phyloP scores from a whole-genome alignment of 1,284 basidiomycete genomes.

The Malassezia sympodialis region DNA sequence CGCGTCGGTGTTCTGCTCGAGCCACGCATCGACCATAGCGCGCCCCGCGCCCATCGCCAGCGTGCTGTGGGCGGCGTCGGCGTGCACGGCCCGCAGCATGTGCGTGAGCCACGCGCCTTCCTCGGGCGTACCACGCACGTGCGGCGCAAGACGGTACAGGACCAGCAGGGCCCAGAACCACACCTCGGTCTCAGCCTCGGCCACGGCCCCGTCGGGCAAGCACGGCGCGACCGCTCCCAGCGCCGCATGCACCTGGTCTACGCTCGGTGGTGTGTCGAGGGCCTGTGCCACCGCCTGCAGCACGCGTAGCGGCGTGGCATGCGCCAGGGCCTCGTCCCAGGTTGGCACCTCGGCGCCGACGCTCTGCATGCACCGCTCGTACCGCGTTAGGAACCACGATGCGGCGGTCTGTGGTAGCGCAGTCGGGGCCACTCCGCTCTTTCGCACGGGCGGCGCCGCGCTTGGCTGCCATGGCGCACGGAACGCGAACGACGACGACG shows the following conservation, averaged over 20 bases:
- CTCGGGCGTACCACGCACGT: neutral
- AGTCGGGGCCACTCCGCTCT: neutral
- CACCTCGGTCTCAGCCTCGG: no score
- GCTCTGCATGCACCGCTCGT: neutral
- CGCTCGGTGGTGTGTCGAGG: neutral
- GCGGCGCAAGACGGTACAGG: neutral
- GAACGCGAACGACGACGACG: neutral
- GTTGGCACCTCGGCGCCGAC: neutral
- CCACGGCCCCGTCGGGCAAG: no score
- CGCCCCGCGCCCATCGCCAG: constrained; percentile 8
- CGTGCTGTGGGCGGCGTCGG: neutral
- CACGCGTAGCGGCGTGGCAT: neutral
- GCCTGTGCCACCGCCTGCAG: neutral
- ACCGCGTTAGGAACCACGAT: neutral
- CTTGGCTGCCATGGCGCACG: neutral
- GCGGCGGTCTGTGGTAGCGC: neutral
- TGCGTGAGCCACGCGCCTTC: constrained; percentile 6
- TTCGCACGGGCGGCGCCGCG: neutral
- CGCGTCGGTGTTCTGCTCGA: neutral
- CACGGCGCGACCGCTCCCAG: neutral
- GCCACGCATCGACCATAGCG: constrained; percentile 12
- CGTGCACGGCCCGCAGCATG: neutral
- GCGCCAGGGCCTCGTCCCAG: neutral
- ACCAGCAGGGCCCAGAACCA: neutral
- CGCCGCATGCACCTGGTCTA: neutral